Evolutionary conservation across 768 basidiomycete species (phyloP).

Genomic region (Tricholoma saponaceum): DNA sequence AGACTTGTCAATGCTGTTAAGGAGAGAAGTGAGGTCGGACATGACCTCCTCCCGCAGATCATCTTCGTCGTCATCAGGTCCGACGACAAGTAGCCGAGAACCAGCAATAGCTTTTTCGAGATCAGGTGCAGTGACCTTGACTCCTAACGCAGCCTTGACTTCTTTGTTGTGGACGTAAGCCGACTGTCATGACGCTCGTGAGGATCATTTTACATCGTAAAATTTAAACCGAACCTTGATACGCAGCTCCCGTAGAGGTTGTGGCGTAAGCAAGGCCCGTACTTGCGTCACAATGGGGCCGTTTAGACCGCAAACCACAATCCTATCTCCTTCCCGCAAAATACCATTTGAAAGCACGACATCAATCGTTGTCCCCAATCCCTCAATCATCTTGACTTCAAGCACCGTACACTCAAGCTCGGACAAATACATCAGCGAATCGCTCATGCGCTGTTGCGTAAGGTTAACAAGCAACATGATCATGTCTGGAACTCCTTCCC

Average conservation of each 20-base stretch:
- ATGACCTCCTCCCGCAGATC: slow-evolving; percentile 93
- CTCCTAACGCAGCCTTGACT: slow-evolving; percentile 94
- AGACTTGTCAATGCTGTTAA: slow-evolving; percentile 89
- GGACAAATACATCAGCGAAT: slow-evolving; percentile 95
- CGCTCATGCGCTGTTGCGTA: slow-evolving; percentile 97
- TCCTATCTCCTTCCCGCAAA: slow-evolving; percentile 85
- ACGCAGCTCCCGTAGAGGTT: slow-evolving; percentile 91
- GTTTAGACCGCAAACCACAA: slow-evolving; percentile 95
- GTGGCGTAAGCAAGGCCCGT: slow-evolving; percentile 91
- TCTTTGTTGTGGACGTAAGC: slow-evolving; percentile 96
- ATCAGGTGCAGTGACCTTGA: slow-evolving; percentile 93
- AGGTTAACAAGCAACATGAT: slow-evolving; percentile 97
- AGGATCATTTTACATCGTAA: slow-evolving; percentile 3
- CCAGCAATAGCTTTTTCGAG: slow-evolving; percentile 98
- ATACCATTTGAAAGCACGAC: slow-evolving; percentile 95
- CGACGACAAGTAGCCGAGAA: slow-evolving; percentile 86
- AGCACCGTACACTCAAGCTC: slow-evolving; percentile 97
- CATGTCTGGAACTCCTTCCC: slow-evolving; percentile 99
- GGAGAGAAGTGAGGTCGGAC: slow-evolving; percentile 86
- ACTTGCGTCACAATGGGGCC: slow-evolving; percentile 96
- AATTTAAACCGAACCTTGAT: slow-evolving; percentile 65
- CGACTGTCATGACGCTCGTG: slow-evolving; percentile 48
- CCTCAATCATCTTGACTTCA: slow-evolving; percentile 98
- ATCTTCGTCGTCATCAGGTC: slow-evolving; percentile 96
- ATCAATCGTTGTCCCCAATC: slow-evolving; percentile 96